phyloP scores from a whole-genome alignment of 345 rosid species.

The Cardiospermum halicacabum region DNA sequence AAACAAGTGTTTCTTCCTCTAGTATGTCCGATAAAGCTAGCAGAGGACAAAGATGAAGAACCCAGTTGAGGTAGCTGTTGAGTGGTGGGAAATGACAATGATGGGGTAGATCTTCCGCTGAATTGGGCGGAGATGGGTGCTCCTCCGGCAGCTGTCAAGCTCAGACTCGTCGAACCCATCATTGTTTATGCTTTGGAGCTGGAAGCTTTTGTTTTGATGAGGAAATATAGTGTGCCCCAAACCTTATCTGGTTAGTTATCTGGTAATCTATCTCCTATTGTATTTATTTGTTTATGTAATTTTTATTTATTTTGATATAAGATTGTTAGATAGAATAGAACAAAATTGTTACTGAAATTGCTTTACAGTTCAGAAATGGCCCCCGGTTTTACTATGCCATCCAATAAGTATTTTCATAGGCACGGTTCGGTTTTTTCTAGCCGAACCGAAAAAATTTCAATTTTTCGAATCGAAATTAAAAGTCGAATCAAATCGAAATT shows the following conservation, averaged over 20 bases:
- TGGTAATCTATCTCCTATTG: background rate
- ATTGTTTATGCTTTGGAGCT: background rate
- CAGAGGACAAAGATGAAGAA: background rate
- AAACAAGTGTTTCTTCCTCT: conserved; percentile 15
- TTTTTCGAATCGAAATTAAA: too few relatives aligned
- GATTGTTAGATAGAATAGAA: background rate
- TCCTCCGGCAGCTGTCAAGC: background rate
- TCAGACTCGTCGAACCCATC: conserved; percentile 8
- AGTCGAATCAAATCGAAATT: too few relatives aligned
- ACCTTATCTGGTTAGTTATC: conserved; percentile 10
- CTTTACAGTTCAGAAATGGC: background rate
- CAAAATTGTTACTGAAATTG: background rate
- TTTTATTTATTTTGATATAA: background rate
- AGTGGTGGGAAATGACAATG: background rate
- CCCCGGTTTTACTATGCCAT: background rate
- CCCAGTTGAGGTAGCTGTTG: background rate
- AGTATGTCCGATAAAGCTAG: background rate
- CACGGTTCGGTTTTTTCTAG: too few relatives aligned
- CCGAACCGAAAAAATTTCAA: too few relatives aligned
- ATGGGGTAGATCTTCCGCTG: background rate
- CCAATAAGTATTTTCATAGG: too few relatives aligned
- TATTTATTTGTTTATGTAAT: too few relatives aligned
- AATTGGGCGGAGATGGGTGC: conserved; percentile 1
- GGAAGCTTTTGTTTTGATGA: background rate
- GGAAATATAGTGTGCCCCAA: background rate